These are phyloP conservation scores for Pistacia vera DNA, from an alignment of 345 rosid species.

Conservation along the genomic window DNA sequence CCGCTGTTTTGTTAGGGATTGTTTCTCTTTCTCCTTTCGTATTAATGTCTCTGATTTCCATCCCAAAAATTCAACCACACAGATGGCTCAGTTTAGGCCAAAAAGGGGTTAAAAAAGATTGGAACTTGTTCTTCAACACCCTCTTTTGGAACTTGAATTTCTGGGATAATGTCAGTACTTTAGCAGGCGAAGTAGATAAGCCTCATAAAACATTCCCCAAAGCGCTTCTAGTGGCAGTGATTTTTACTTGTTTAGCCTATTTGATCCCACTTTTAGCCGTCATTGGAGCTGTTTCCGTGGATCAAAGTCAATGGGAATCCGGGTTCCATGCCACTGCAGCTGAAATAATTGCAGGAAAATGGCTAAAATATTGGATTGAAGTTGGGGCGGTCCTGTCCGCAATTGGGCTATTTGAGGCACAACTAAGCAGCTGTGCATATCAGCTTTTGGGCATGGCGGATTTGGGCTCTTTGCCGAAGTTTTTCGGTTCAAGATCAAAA, in stretches of 20 bases:
- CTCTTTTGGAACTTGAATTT: slow-evolving; percentile 79
- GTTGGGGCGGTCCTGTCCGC: slow-evolving; percentile 69
- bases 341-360: slow-evolving; percentile 70
- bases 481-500: slow-evolving; percentile 39
- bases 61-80: slow-evolving; percentile 52
- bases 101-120: slow-evolving; percentile 53
- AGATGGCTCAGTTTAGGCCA: slow-evolving; percentile 67
- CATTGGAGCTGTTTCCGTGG: slow-evolving; percentile 61
- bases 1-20: slow-evolving; percentile 48
- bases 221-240: slow-evolving; percentile 52
- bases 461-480: slow-evolving; percentile 46
- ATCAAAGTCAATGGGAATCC: slow-evolving; percentile 60
- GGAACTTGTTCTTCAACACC: slow-evolving; percentile 68
- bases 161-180: slow-evolving; percentile 67
- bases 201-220: slow-evolving; percentile 55
- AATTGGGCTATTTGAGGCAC: slow-evolving; percentile 82
- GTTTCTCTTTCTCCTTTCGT: slow-evolving; percentile 59
- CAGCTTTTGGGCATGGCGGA: slow-evolving; percentile 70
- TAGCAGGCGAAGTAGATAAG: slow-evolving; percentile 64
- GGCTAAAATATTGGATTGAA: slow-evolving; percentile 73
- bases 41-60: slow-evolving; percentile 42
- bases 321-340: slow-evolving; percentile 65
- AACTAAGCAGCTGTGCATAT: slow-evolving; percentile 71
- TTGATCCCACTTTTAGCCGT: slow-evolving; percentile 63
- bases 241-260: slow-evolving; percentile 55